Percentiles rank a stretch among this genome's conserved stretches.
These are phyloP conservation scores for Gymnopus androsaceus DNA, from an alignment of 1,284 basidiomycete genomes.

Conservation along the genomic window DNA sequence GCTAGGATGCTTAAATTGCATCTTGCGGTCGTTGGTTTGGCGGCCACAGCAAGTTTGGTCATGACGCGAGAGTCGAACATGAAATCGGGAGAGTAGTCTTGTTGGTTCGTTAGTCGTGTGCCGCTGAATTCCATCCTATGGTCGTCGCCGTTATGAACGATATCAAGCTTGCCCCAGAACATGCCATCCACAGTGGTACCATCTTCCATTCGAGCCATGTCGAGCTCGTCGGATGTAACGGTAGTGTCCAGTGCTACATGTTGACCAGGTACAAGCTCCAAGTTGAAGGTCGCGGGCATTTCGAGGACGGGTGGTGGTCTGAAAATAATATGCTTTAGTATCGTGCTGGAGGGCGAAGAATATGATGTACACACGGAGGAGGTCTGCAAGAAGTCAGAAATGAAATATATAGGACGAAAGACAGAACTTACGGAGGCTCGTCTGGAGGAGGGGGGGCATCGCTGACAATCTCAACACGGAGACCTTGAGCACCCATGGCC, in stretches of 20 bases:
- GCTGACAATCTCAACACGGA: slow-evolving; percentile 78
- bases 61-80: slow-evolving; percentile 74
- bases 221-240: slow-evolving; percentile 73
- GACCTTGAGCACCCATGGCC: slow-evolving; percentile 71
- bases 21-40: slow-evolving; percentile 71
- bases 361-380: slow-evolving; percentile 60
- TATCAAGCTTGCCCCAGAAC: slow-evolving; percentile 83
- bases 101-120: slow-evolving; percentile 61
- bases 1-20: slow-evolving; percentile 73
- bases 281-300: slow-evolving; percentile 79
- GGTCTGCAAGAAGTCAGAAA: slow-evolving; percentile 39
- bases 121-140: slow-evolving; percentile 81
- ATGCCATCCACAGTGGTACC: slow-evolving; percentile 78
- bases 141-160: slow-evolving; percentile 72
- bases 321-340: slow-evolving; percentile 16
- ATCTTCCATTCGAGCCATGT: slow-evolving; percentile 86
- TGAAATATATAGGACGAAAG: background rate
- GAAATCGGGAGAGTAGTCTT: slow-evolving; percentile 64
- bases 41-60: slow-evolving; percentile 67
- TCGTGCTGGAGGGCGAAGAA: slow-evolving; percentile 1
- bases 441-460: slow-evolving; percentile 79
- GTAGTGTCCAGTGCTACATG: slow-evolving; percentile 75
- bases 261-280: slow-evolving; percentile 75
- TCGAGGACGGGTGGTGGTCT: slow-evolving; percentile 82
- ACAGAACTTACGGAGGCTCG: slow-evolving; percentile 69